Evolutionary conservation across 2,329 filamentous ascomycete species (phyloP).

Genomic region (Periconia digitata): DNA sequence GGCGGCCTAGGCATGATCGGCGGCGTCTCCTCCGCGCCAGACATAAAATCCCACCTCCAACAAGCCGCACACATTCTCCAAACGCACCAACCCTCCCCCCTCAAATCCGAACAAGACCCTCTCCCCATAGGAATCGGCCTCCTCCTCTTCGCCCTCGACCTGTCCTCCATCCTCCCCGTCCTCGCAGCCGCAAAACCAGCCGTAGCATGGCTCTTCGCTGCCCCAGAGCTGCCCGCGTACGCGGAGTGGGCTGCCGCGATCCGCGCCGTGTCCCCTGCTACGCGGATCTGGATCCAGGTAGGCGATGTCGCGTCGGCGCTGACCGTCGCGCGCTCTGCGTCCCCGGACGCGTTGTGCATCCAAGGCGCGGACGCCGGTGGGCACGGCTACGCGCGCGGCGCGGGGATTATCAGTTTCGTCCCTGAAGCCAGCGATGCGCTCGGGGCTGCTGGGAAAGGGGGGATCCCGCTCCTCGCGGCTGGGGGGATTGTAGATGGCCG

Average conservation of each 20-base stretch:
- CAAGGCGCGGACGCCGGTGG: constrained; percentile 68
- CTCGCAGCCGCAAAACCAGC: constrained; percentile 57
- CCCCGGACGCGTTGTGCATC: constrained; percentile 61
- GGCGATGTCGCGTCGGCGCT: constrained; percentile 61
- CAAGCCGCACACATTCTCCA: constrained; percentile 19
- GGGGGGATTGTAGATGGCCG: constrained; percentile 63
- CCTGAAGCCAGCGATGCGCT: constrained; percentile 60
- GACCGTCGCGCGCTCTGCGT: constrained; percentile 51
- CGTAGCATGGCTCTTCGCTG: constrained; percentile 69
- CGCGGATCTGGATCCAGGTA: constrained; percentile 61
- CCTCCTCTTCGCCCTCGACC: constrained; percentile 52
- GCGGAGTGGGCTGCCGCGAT: constrained; percentile 37
- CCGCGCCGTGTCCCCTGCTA: constrained; percentile 38
- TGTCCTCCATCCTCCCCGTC: constrained; percentile 54
- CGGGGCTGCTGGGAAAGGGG: constrained; percentile 26
- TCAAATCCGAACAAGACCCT: constrained; percentile 1
- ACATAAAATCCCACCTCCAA: constrained; percentile 21
- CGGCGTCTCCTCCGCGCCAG: too few relatives aligned
- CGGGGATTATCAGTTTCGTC: constrained; percentile 59
- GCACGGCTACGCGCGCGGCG: constrained; percentile 60
- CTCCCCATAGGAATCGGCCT: constrained; percentile 64
- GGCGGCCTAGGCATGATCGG: constrained; percentile 48
- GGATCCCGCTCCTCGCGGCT: constrained; percentile 53
- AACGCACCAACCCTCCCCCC: constrained; percentile 11
- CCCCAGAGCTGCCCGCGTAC: constrained; percentile 46